Evolutionary conservation across 2,329 filamentous ascomycete genomes (phyloP).

Genomic region (Xylaria polymorpha): DNA sequence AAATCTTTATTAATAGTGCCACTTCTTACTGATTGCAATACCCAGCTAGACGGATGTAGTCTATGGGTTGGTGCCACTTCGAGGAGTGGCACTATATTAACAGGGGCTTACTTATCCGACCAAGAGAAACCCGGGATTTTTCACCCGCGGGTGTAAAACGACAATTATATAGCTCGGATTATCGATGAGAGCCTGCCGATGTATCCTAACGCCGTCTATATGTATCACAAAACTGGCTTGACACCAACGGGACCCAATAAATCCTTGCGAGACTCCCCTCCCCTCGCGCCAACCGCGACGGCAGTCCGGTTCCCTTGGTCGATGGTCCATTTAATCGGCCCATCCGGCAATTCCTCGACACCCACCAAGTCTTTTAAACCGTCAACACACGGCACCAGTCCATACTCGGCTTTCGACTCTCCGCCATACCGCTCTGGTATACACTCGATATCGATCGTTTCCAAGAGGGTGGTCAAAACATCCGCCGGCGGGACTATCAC

Average conservation of each 20-base stretch:
- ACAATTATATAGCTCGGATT: not conserved
- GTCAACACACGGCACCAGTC: conserved; percentile 9
- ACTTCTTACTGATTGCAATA: not conserved
- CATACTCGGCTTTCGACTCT: conserved; percentile 22
- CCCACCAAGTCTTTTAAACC: conserved; percentile 24
- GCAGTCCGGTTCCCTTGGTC: conserved; percentile 26
- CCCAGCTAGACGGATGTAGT: not conserved
- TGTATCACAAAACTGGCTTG: conserved; percentile 11
- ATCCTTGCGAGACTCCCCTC: conserved; percentile 21
- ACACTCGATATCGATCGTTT: conserved; percentile 30
- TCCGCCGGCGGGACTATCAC: conserved; percentile 22
- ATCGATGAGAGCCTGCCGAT: not conserved
- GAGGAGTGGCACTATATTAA: not conserved
- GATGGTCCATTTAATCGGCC: conserved; percentile 31
- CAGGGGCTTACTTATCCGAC: not conserved
- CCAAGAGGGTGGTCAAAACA: conserved; percentile 18
- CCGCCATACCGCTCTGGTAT: conserved; percentile 34
- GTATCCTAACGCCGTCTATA: not conserved
- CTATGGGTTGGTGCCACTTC: not conserved
- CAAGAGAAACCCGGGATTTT: not conserved
- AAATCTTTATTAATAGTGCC: not conserved
- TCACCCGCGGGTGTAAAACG: not conserved
- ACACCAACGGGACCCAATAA: conserved; percentile 4
- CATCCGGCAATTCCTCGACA: conserved; percentile 25
- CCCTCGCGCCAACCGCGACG: conserved; percentile 28